Evolutionary conservation across 2,329 filamentous ascomycete species (phyloP).

Genomic region (Diaporthe aspalathi): DNA sequence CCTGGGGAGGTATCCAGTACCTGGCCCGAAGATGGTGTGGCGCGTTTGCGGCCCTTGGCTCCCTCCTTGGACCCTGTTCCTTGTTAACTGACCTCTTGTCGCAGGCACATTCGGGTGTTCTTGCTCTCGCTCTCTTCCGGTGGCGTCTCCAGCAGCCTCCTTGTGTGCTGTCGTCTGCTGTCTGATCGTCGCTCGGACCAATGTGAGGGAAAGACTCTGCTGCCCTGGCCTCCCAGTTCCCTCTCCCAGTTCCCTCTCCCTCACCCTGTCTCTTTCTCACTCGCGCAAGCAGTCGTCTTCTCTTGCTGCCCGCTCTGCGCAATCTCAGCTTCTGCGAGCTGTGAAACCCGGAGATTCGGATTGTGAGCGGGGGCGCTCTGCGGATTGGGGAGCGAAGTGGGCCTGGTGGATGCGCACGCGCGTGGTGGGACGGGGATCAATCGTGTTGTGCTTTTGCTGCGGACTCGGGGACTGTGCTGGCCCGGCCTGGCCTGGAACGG

Average conservation of each 20-base stretch:
- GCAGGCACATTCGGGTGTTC: not conserved
- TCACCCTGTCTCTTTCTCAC: too few relatives aligned
- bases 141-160: slow-evolving; percentile 24
- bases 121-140: not conserved
- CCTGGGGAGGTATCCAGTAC: not conserved
- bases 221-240: not conserved
- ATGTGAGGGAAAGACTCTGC: not conserved
- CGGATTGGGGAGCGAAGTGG: slow-evolving; percentile 1
- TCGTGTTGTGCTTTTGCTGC: slow-evolving; percentile 14
- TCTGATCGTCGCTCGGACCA: slow-evolving; percentile 27
- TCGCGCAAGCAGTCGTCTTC: too few relatives aligned
- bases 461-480: slow-evolving; percentile 14
- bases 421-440: slow-evolving; percentile 14
- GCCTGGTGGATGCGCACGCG: slow-evolving; percentile 1
- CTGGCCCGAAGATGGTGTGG: not conserved
- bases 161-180: not conserved
- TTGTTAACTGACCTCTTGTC: not conserved
- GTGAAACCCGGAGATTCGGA: slow-evolving; percentile 25
- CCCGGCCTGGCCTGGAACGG: not conserved
- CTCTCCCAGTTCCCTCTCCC: too few relatives aligned
- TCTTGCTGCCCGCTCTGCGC: not conserved
- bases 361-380: slow-evolving; percentile 20
- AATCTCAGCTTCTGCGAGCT: not conserved
- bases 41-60: not conserved
- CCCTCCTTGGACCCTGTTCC: slow-evolving; percentile 1